Evolutionary conservation across 208 protist genomes (phyloP).

Genomic region (Tritrichomonas musculus): DNA sequence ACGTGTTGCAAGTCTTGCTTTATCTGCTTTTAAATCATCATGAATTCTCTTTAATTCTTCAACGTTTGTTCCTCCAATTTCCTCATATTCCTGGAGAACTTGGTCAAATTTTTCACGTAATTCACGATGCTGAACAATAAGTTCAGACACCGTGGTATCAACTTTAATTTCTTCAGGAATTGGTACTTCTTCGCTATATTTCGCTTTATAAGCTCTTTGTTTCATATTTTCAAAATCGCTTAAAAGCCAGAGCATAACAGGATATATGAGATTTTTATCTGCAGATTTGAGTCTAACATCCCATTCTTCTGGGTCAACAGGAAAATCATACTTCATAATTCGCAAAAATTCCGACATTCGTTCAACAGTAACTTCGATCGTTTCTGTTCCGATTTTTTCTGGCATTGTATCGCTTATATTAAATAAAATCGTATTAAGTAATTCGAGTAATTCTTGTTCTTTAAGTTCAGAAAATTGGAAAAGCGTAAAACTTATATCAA

Average conservation of each 20-base stretch:
- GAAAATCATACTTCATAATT: background rate
- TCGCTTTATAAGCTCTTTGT: background rate
- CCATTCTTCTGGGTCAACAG: background rate
- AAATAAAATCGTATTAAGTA: background rate
- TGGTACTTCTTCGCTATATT: background rate
- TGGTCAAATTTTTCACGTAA: background rate
- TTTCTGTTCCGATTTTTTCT: conserved; percentile 30
- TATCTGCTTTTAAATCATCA: background rate
- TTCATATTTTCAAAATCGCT: conserved; percentile 1
- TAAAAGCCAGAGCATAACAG: background rate
- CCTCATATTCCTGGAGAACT: background rate
- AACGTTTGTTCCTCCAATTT: background rate
- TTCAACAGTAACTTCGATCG: conserved; percentile 1
- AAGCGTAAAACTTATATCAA: conserved; percentile 6
- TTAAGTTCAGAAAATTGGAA: conserved; percentile 3
- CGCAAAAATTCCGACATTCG: background rate
- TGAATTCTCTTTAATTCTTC: background rate
- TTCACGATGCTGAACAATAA: background rate
- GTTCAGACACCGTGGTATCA: background rate
- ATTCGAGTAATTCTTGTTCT: background rate
- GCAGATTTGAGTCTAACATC: background rate
- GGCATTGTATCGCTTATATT: background rate
- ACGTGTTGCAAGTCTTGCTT: background rate
- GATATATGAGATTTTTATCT: background rate
- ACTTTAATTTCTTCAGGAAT: conserved; percentile 19